These are phyloP conservation scores for Diphasiastrum complanatum DNA, from an alignment of 83 land plant species.

Conservation along the genomic window DNA sequence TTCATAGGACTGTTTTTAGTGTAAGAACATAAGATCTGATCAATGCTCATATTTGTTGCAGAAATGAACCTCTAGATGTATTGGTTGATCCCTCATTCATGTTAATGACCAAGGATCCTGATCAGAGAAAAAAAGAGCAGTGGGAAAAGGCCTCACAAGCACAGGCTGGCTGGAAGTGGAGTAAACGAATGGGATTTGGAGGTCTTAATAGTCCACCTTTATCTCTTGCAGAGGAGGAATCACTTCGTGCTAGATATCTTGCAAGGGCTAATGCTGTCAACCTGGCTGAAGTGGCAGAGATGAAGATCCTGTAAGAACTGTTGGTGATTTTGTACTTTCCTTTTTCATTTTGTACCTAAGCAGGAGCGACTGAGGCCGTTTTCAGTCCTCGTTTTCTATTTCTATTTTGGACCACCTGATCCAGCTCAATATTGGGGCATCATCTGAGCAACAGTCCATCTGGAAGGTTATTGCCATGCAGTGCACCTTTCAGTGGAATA, in stretches of 20 bases:
- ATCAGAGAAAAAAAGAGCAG: constrained; percentile 85
- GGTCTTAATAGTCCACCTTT: constrained; percentile 83
- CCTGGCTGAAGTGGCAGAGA: constrained; percentile 93
- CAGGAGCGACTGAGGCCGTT: neutral
- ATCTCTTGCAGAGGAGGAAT: constrained; percentile 82
- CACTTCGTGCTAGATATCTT: constrained; percentile 91
- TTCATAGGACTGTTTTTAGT: no score
- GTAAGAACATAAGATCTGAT: neutral
- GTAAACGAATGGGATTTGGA: constrained; percentile 79
- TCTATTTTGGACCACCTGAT: no score
- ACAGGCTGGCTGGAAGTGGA: constrained; percentile 73
- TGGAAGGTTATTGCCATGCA: no score
- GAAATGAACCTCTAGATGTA: constrained; percentile 64
- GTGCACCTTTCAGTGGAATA: no score
- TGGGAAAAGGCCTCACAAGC: constrained; percentile 84
- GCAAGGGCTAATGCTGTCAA: constrained; percentile 92
- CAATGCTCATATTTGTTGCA: constrained; percentile 19
- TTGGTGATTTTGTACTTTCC: neutral
- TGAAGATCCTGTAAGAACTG: constrained; percentile 86
- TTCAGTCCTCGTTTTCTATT: no score
- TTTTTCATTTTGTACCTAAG: neutral
- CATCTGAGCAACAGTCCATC: no score
- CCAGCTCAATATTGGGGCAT: no score
- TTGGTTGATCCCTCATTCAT: constrained; percentile 89
- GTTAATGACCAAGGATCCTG: constrained; percentile 92